Percentiles rank a stretch among this genome's conserved stretches.
phyloP scores from a whole-genome alignment of 108 stramenopile genomes.

The Chaetoceros tenuissimus region DNA sequence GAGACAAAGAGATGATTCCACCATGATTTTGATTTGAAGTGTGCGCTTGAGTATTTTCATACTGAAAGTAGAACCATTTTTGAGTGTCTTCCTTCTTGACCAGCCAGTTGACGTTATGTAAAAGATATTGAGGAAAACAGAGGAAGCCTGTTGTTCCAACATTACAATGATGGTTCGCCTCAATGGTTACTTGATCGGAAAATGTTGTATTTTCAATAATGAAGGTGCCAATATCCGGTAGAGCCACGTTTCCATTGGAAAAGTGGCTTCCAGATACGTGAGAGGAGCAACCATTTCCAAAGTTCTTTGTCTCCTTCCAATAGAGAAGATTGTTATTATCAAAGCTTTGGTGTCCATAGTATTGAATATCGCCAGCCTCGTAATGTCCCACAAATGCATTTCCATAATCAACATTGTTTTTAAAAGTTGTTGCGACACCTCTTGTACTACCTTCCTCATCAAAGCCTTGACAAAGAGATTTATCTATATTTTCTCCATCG shows the following conservation, averaged over 20 bases:
- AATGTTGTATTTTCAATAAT: conserved; percentile 43
- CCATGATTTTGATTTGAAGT: too few relatives aligned
- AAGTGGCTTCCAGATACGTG: conserved; percentile 33
- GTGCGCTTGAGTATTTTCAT: too few relatives aligned
- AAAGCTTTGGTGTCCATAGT: conserved; percentile 28
- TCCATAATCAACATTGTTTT: conserved; percentile 45
- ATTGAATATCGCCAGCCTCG: conserved; percentile 34
- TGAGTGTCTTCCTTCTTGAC: too few relatives aligned
- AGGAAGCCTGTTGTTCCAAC: conserved; percentile 44
- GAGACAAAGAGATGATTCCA: conserved; percentile 39
- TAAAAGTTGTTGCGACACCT: conserved; percentile 26
- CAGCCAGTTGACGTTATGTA: conserved; percentile 43
- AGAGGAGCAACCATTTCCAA: conserved; percentile 45
- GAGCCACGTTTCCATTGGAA: conserved; percentile 32
- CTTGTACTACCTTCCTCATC: conserved; percentile 28
- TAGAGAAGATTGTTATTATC: conserved; percentile 37
- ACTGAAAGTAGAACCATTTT: too few relatives aligned
- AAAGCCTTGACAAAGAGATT: conserved; percentile 27
- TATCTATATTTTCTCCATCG: conserved; percentile 33
- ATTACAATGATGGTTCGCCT: conserved; percentile 57
- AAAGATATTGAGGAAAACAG: conserved; percentile 41
- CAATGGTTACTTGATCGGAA: conserved; percentile 27
- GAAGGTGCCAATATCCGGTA: conserved; percentile 53
- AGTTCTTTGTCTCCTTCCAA: conserved; percentile 61
- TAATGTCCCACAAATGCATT: conserved; percentile 64